phyloP scores from a whole-genome alignment of 257 asterid species.

The Solanum gracilifrons region DNA sequence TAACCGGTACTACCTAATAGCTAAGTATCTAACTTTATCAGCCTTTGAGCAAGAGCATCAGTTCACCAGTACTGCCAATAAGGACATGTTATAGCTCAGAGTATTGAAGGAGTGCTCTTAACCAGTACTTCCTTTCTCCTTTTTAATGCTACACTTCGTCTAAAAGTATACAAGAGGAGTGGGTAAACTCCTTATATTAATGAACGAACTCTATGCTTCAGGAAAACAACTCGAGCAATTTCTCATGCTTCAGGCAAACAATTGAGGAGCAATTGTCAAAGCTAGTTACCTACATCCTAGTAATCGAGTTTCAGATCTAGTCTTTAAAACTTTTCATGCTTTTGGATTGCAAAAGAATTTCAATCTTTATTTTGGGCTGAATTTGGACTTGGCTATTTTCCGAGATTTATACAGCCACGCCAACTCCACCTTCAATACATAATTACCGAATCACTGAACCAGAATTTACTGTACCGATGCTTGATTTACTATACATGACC shows the following conservation, averaged over 20 bases:
- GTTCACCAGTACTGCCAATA: background rate
- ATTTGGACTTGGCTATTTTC: background rate
- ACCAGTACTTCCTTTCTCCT: background rate
- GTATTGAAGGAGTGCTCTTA: background rate
- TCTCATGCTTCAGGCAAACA: background rate
- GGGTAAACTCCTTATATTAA: background rate
- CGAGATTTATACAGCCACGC: background rate
- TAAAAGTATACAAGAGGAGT: background rate
- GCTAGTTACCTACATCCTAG: background rate
- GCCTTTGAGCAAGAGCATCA: background rate
- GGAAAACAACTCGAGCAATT: background rate
- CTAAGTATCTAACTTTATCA: background rate
- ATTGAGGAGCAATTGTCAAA: background rate
- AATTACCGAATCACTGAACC: background rate
- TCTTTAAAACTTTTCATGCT: background rate
- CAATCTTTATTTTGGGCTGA: background rate
- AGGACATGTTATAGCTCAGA: background rate
- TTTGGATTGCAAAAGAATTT: background rate
- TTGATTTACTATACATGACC: background rate
- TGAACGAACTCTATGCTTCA: background rate
- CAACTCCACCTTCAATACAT: background rate
- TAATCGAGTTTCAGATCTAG: background rate
- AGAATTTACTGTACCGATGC: background rate
- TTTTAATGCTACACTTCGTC: background rate
- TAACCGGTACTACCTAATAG: background rate